Evolutionary conservation across 495 filamentous ascomycete species (phyloP).

Genomic region (Parathielavia appendiculata): DNA sequence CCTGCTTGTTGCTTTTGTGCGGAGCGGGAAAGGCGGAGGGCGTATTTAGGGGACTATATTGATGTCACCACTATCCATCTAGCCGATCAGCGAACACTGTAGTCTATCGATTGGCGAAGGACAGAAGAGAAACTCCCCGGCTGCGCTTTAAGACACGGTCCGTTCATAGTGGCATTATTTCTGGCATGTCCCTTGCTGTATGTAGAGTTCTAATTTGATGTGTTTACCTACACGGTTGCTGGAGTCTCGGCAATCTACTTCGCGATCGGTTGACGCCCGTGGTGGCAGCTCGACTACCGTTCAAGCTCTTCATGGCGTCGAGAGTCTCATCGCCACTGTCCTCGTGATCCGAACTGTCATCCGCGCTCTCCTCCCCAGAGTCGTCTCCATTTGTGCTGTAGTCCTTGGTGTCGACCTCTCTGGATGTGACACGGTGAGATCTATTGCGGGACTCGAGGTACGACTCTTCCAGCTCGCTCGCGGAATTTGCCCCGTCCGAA

Average conservation of each 20-base stretch:
- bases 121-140: too few species aligned
- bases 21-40: too few species aligned
- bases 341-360: background rate
- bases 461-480: slow-evolving; percentile 7
- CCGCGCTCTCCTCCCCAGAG: background rate
- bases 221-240: background rate
- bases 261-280: background rate
- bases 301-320: background rate
- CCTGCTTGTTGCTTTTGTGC: too few species aligned
- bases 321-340: background rate
- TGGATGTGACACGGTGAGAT: background rate
- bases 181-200: too few species aligned
- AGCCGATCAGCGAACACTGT: too few species aligned
- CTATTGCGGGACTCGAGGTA: slow-evolving; percentile 7
- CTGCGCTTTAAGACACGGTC: too few species aligned
- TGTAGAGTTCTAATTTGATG: background rate
- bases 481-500: slow-evolving; percentile 3
- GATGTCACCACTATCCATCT: too few species aligned
- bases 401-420: background rate
- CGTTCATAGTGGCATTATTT: too few species aligned
- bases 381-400: slow-evolving; percentile 6
- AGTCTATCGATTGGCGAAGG: too few species aligned
- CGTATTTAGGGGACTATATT: too few species aligned
- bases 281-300: too few species aligned
- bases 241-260: background rate